These are phyloP conservation scores for Talinum fruticosum DNA, from an alignment of 148 eudicot genomes.

Conservation along the genomic window DNA sequence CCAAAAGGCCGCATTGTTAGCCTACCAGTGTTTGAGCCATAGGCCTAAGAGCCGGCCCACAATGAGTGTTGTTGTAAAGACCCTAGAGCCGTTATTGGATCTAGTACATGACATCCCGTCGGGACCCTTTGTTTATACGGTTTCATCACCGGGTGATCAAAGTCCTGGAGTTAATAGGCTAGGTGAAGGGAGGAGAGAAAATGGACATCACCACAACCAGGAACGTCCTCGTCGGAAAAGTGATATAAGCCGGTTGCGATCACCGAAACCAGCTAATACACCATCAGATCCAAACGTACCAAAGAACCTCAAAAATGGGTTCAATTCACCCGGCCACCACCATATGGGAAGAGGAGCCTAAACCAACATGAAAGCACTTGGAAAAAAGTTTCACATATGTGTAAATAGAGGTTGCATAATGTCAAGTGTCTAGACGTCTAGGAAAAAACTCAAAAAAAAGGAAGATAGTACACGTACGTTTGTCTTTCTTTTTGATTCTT, in stretches of 20 bases:
- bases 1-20: constrained; percentile 67
- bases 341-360: constrained; percentile 46
- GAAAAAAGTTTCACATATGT: not conserved
- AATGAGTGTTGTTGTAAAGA: constrained; percentile 56
- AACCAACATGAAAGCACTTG: not conserved
- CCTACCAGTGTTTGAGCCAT: constrained; percentile 78
- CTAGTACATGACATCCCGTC: constrained; percentile 41
- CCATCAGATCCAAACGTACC: constrained; percentile 35
- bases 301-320: constrained; percentile 33
- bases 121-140: constrained; percentile 67
- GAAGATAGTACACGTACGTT: not conserved
- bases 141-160: constrained; percentile 24
- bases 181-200: constrained; percentile 26
- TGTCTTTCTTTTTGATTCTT: constrained; percentile 3
- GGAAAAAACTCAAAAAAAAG: not conserved
- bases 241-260: constrained; percentile 30
- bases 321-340: constrained; percentile 38
- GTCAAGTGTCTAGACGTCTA: constrained; percentile 7
- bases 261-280: constrained; percentile 39
- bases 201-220: constrained; percentile 17
- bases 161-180: constrained; percentile 17
- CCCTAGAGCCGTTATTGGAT: constrained; percentile 52
- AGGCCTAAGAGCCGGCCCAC: constrained; percentile 69
- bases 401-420: constrained; percentile 23
- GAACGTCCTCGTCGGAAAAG: constrained; percentile 27